Evolutionary conservation across 2,329 filamentous ascomycete genomes (phyloP).

Genomic region (Raffaelea ambrosiae): DNA sequence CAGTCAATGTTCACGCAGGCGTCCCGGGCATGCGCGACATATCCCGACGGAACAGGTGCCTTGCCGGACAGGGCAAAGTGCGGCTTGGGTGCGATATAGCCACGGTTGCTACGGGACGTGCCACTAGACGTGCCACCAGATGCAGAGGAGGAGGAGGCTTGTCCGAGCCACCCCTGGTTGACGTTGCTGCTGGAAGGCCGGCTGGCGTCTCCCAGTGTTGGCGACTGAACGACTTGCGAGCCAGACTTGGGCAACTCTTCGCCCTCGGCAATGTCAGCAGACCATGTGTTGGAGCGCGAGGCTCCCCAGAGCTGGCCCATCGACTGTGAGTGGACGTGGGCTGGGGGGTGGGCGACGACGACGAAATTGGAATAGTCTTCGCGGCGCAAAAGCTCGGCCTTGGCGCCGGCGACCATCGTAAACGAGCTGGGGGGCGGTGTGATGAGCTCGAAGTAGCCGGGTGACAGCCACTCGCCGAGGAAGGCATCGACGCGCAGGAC

Average conservation of each 20-base stretch:
- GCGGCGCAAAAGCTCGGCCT: conserved; percentile 72
- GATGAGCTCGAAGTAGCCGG: conserved; percentile 88
- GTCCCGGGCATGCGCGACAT: conserved; percentile 83
- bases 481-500: conserved; percentile 82
- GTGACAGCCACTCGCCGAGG: conserved; percentile 89
- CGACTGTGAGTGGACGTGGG: conserved; percentile 18
- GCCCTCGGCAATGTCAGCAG: not conserved
- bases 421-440: conserved; percentile 78
- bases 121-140: not conserved
- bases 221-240: conserved; percentile 1
- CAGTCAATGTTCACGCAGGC: conserved; percentile 82
- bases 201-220: conserved; percentile 7
- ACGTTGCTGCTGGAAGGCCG: conserved; percentile 17
- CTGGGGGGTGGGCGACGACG: conserved; percentile 22
- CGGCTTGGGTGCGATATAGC: conserved; percentile 69
- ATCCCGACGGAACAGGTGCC: conserved; percentile 77
- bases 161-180: conserved; percentile 1
- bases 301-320: conserved; percentile 30
- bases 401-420: conserved; percentile 82
- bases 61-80: conserved; percentile 74
- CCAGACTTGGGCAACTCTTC: conserved; percentile 1
- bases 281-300: conserved; percentile 8
- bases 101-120: not conserved
- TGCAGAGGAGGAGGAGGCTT: not conserved
- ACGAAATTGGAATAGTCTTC: conserved; percentile 54